Evolutionary conservation across 2,329 filamentous ascomycete species (phyloP).

Genomic region (Aureobasidium sp.): DNA sequence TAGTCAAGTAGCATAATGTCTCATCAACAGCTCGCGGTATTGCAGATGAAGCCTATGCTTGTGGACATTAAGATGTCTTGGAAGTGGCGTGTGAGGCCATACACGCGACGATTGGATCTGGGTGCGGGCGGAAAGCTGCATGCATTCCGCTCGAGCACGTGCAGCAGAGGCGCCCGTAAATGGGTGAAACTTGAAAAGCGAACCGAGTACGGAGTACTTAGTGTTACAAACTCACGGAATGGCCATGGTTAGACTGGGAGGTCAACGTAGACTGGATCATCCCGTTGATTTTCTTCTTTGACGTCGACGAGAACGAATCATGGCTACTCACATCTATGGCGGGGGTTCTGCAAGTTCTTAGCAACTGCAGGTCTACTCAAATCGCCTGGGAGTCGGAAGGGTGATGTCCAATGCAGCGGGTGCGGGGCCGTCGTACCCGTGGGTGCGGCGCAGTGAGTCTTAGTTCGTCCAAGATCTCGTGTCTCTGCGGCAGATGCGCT

Average conservation of each 20-base stretch:
- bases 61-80: neutral
- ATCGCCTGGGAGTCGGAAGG: neutral
- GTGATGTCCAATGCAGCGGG: neutral
- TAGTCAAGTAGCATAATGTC: neutral
- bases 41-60: neutral
- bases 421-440: slow-evolving; percentile 1
- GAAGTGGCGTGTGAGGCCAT: neutral
- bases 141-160: neutral
- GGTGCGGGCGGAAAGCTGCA: neutral
- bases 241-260: neutral
- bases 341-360: neutral
- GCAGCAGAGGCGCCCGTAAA: neutral
- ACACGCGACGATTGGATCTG: neutral
- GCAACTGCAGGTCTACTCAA: neutral
- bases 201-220: neutral
- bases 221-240: neutral
- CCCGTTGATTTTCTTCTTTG: neutral
- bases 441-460: neutral
- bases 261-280: neutral
- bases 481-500: neutral
- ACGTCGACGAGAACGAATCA: neutral
- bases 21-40: neutral
- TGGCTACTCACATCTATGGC: neutral
- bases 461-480: neutral
- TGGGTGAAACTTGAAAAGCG: neutral